Percentiles rank a stretch among this genome's conserved stretches.
phyloP scores from a whole-genome alignment of 2,329 filamentous ascomycete genomes.

The Trichoderma cornu-damae region DNA sequence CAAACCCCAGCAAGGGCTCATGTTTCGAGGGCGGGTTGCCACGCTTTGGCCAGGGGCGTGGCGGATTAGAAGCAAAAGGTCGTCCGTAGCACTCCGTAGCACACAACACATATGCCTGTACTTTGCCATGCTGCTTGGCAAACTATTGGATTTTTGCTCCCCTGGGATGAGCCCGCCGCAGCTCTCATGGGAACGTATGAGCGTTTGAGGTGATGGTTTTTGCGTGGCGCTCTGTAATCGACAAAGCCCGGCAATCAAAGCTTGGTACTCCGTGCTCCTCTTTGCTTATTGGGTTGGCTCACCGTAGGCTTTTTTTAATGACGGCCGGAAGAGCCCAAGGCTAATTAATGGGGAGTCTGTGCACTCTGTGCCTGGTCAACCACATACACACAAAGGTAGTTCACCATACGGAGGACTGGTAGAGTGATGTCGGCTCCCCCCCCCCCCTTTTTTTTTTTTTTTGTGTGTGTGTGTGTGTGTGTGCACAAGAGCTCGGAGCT shows the following conservation, averaged over 20 bases:
- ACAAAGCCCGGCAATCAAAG: not conserved
- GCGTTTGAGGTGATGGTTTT: not conserved
- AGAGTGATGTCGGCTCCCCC: no score
- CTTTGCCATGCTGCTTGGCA: not conserved
- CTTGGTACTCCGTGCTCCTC: not conserved
- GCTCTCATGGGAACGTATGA: not conserved
- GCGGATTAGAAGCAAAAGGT: not conserved
- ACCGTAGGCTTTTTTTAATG: not conserved
- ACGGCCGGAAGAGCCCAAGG: not conserved
- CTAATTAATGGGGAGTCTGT: no score
- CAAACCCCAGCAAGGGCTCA: not conserved
- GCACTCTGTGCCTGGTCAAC: not conserved
- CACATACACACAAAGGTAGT: no score
- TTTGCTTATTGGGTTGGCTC: not conserved
- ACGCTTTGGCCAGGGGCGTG: not conserved
- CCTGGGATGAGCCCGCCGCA: not conserved
- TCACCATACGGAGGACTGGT: no score
- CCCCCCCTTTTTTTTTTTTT: no score
- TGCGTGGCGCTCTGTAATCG: not conserved
- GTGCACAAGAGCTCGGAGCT: no score
- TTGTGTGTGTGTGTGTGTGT: no score
- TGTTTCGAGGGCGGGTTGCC: not conserved
- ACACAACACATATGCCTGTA: no score
- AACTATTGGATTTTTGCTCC: not conserved
- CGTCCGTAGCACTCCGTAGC: not conserved